Percentiles rank a stretch among this genome's conserved stretches.
These are phyloP conservation scores for Alternaria infectoria DNA, from an alignment of 2,329 filamentous ascomycete species.

Conservation along the genomic window DNA sequence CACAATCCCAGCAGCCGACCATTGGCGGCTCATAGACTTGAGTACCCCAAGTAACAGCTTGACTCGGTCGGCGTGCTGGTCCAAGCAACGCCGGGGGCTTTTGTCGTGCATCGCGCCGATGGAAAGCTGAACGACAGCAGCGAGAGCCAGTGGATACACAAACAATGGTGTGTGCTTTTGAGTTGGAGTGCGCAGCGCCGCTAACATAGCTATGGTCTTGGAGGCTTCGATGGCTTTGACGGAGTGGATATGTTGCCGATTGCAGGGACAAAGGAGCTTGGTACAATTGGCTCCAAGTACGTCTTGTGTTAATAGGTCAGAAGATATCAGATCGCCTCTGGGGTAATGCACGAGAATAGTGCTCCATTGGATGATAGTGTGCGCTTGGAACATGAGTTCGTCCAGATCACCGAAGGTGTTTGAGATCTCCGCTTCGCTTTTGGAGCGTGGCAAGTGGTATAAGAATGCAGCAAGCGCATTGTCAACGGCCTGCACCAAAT, in stretches of 20 bases:
- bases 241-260: slow-evolving; percentile 60
- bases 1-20: slow-evolving; percentile 15
- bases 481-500: slow-evolving; percentile 60
- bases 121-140: slow-evolving; percentile 55
- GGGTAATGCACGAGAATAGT: slow-evolving; percentile 27
- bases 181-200: slow-evolving; percentile 67
- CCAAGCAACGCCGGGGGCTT: slow-evolving; percentile 11
- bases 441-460: slow-evolving; percentile 74
- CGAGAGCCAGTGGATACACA: slow-evolving; percentile 26
- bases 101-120: slow-evolving; percentile 62
- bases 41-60: slow-evolving; percentile 22
- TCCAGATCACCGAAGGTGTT: slow-evolving; percentile 72
- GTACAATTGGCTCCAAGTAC: slow-evolving; percentile 19
- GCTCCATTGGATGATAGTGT: slow-evolving; percentile 67
- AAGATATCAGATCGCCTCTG: slow-evolving; percentile 16
- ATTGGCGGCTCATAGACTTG: slow-evolving; percentile 19
- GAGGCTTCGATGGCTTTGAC: slow-evolving; percentile 79
- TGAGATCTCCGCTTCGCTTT: slow-evolving; percentile 66
- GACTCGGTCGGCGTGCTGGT: slow-evolving; percentile 23
- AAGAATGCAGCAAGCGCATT: slow-evolving; percentile 73
- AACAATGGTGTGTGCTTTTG: slow-evolving; percentile 65
- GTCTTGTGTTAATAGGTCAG: slow-evolving; percentile 6
- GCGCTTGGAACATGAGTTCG: slow-evolving; percentile 87
- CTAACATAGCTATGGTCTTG: slow-evolving; percentile 73
- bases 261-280: slow-evolving; percentile 22